Evolutionary conservation across 2,329 filamentous ascomycete genomes (phyloP).

Genomic region (Aspergillus carbonarius): DNA sequence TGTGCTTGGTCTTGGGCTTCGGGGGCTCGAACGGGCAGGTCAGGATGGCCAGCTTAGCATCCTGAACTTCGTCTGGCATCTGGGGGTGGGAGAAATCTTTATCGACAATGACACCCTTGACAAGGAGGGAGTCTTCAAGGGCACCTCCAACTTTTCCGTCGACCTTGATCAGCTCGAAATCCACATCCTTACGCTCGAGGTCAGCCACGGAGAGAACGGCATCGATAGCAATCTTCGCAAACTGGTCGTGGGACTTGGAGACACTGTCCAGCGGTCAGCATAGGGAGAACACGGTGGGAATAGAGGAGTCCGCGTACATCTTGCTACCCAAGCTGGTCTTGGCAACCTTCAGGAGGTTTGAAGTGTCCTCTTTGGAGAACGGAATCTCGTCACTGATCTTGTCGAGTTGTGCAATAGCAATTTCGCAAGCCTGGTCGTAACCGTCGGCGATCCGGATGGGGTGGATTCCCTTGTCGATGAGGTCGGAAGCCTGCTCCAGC

Average conservation of each 20-base stretch:
- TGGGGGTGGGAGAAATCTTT: conserved; percentile 99
- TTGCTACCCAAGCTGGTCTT: conserved; percentile 96
- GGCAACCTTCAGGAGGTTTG: conserved; percentile 90
- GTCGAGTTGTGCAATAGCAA: conserved; percentile 89
- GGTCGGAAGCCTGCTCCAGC: conserved; percentile 91
- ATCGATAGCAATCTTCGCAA: conserved; percentile 94
- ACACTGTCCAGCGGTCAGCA: conserved; percentile 52
- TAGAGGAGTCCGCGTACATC: conserved; percentile 55
- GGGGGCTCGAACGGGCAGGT: conserved; percentile 98
- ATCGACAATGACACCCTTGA: conserved; percentile 98
- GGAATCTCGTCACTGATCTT: conserved; percentile 87
- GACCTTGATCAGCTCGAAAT: conserved; percentile 99
- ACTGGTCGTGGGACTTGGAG: conserved; percentile 97
- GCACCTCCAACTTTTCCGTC: conserved; percentile 96
- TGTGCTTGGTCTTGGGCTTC: conserved; percentile 99
- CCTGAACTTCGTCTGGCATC: conserved; percentile 92
- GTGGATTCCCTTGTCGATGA: conserved; percentile 99
- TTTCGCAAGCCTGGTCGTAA: conserved; percentile 96
- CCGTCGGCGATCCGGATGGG: conserved; percentile 98
- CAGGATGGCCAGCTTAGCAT: conserved; percentile 96
- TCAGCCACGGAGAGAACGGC: conserved; percentile 96
- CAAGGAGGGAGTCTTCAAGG: conserved; percentile 87
- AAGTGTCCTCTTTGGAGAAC: conserved; percentile 75
- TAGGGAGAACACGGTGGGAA: not conserved
- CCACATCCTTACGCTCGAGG: conserved; percentile 91